Conservation (phyloP, 768 basidiomycete genomes). For the Suillus occidentalis region DNA sequence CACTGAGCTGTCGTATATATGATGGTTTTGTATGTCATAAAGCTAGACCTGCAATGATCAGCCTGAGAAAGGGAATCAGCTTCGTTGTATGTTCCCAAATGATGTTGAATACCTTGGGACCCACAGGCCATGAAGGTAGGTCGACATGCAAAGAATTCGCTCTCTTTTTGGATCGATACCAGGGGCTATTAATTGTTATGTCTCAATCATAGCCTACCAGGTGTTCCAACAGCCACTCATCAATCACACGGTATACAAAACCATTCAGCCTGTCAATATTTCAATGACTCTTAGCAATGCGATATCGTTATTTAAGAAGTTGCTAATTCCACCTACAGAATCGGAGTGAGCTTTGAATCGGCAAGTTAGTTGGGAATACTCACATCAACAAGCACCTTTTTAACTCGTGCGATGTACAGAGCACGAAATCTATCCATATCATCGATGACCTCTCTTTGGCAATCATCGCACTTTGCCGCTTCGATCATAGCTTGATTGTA, state of each 20-base stretch:
- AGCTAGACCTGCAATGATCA: not conserved
- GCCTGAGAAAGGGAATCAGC: not conserved
- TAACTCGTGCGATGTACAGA: slow-evolving; percentile 1
- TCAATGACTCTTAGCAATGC: not conserved
- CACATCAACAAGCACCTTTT: slow-evolving; percentile 2
- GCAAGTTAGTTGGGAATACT: not conserved
- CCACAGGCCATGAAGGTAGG: too few species aligned
- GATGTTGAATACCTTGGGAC: too few species aligned
- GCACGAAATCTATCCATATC: slow-evolving; percentile 1
- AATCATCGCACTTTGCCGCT: not conserved
- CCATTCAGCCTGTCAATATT: too few species aligned
- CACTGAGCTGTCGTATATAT: too few species aligned
- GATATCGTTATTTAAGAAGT: not conserved
- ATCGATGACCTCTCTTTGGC: not conserved
- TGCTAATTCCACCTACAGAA: slow-evolving; percentile 7
- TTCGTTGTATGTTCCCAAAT: too few species aligned
- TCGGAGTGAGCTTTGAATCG: slow-evolving; percentile 5
- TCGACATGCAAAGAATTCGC: too few species aligned
- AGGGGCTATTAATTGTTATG: too few species aligned
- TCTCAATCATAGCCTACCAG: not conserved
- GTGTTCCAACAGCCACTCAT: not conserved
- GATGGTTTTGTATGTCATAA: not conserved
- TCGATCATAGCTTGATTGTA: not conserved
- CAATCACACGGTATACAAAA: not conserved
- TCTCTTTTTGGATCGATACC: too few species aligned